Evolutionary conservation across 257 asterid genomes (phyloP).

Genomic region (Petunia axillaris): DNA sequence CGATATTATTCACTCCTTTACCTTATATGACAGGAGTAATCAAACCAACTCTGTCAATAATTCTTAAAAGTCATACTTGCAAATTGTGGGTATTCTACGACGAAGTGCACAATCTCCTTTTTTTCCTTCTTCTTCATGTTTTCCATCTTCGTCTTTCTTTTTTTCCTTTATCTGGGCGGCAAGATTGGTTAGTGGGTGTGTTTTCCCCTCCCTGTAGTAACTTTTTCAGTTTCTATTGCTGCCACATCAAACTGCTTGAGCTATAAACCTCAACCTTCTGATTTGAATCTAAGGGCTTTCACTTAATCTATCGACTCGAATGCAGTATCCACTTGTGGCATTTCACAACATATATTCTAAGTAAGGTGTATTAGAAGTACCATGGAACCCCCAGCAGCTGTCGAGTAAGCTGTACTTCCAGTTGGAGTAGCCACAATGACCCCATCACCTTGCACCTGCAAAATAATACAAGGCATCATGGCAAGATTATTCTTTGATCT

Average conservation of each 20-base stretch:
- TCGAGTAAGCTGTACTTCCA: slow-evolving; percentile 99
- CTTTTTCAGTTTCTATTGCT: not conserved
- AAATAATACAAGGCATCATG: slow-evolving; percentile 16
- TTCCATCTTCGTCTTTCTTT: not conserved
- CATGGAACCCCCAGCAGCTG: slow-evolving; percentile 99
- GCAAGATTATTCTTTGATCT: slow-evolving; percentile 11
- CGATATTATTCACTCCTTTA: not conserved
- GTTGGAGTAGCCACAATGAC: slow-evolving; percentile 99
- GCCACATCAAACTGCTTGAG: not conserved
- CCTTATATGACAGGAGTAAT: not conserved
- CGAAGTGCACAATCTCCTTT: not conserved
- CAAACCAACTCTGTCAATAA: slow-evolving; percentile 18
- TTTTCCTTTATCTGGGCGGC: not conserved
- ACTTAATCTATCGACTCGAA: slow-evolving; percentile 23
- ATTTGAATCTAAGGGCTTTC: not conserved
- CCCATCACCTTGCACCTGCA: slow-evolving; percentile 99
- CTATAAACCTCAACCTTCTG: not conserved
- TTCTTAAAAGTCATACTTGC: slow-evolving; percentile 18
- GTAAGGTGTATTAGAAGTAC: slow-evolving; percentile 35
- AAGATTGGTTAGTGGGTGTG: not conserved
- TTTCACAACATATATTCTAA: slow-evolving; percentile 22
- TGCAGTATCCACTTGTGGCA: slow-evolving; percentile 17
- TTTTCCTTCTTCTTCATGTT: not conserved
- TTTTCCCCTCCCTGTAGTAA: not conserved
- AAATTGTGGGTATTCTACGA: not conserved